Evolutionary conservation across 148 eudicot species (phyloP), one percentile per base, ranked within the genome.

Genomic region (Silene latifolia): DNA sequence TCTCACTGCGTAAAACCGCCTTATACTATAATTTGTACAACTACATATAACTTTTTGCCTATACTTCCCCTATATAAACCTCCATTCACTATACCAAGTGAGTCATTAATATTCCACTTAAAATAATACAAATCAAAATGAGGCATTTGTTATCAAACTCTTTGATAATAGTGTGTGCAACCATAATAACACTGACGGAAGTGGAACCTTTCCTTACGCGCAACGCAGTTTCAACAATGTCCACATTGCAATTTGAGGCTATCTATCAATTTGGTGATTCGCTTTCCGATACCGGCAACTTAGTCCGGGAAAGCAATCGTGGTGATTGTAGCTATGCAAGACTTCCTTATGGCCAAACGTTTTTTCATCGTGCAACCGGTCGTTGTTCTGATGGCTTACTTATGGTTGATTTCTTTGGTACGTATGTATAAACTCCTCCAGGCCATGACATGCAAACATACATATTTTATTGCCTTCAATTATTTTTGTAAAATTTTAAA

Each of bases 191-290:
- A 39, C 42, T 60, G 10, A 10, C 25, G 35, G 24, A 17, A 20
- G 19, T 66, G 8, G 15, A 54, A 65, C 35, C 53, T 53, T 48
- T 56, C 18, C 46, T 14, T 63, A 27, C 17, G 11, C 71, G 15
- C 17, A 64, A 19, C n/a, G 19, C 20, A 25, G 24, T 48, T 11
- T 2, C 24, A 56, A 0, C 21, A 42, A 57, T 29, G 5, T n/a
- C 63, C 15, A 23, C 69, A 58, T 44, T 64, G 57, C 56, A 72
- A 9, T 80, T 78, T 60, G 81, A 80, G 10, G 81, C 86, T 15
- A 75, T 83, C 10, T 83, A 83, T 35, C 83, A 83, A 18, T 83
- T 83, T 24, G 86, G 86, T 11, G 86, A 83, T 60, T 83, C 86
- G 5, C 68, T 83, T 62, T 78, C 83, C 23, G 86, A 80, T 66